Evolutionary conservation across 371 early-diverging fungal genomes (phyloP).

Genomic region (Funneliformis caledonium): DNA sequence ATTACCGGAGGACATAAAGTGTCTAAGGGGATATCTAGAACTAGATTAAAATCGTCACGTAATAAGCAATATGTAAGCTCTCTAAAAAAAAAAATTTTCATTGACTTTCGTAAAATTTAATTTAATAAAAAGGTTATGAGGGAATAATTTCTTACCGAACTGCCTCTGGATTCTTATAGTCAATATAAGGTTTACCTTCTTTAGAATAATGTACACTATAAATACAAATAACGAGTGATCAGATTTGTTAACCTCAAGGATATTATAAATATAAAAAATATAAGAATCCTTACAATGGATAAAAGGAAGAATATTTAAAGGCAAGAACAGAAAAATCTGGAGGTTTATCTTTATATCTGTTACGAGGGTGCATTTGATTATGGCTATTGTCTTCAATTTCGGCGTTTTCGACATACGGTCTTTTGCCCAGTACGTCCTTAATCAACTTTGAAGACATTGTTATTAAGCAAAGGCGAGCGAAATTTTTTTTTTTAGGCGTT

Average conservation of each 20-base stretch:
- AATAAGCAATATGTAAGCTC: constrained; percentile 61
- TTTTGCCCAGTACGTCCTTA: constrained; percentile 5
- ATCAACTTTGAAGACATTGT: neutral
- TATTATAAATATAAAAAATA: neutral
- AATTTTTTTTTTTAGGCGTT: too few species aligned
- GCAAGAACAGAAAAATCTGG: constrained; percentile 38
- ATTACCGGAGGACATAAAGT: constrained; percentile 60
- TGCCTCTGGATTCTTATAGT: constrained; percentile 35
- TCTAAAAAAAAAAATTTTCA: constrained; percentile 41
- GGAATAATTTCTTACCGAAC: neutral
- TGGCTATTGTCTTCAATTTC: neutral
- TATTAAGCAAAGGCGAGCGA: neutral
- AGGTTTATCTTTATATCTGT: constrained; percentile 27
- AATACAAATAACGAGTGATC: neutral
- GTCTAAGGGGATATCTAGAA: constrained; percentile 66
- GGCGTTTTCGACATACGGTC: neutral
- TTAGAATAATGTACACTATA: constrained; percentile 33
- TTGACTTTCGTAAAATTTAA: neutral
- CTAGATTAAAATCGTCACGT: constrained; percentile 60
- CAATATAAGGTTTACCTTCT: constrained; percentile 36
- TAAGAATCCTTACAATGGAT: neutral
- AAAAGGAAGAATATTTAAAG: constrained; percentile 32
- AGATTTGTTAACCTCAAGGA: neutral
- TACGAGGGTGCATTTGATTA: constrained; percentile 34
- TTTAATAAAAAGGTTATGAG: neutral